Conservation (phyloP, 78 protist genomes). For the Dictyostelium capitatum region DNA sequence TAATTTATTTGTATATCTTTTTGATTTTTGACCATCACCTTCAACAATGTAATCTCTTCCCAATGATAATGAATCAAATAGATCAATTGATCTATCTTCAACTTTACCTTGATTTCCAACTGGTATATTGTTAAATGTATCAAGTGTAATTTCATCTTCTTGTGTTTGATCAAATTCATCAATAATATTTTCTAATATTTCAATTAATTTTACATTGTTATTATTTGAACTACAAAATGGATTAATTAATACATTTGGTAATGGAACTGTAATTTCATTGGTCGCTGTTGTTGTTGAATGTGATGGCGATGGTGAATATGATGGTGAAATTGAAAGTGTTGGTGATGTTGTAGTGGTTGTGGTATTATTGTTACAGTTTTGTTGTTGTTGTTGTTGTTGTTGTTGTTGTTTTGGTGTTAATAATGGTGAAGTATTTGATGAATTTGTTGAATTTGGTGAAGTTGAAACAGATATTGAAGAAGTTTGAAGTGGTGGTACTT, state of each 20-base stretch:
- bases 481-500: slow-evolving; percentile 19
- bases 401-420: neutral
- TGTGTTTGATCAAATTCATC: slow-evolving; percentile 9
- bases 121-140: slow-evolving; percentile 21
- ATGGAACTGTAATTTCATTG: slow-evolving; percentile 1
- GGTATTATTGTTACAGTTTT: neutral
- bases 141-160: neutral
- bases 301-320: neutral
- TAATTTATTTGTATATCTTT: slow-evolving; percentile 3
- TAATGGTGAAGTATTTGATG: neutral
- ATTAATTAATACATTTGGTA: slow-evolving; percentile 20
- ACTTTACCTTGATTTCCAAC: slow-evolving; percentile 39
- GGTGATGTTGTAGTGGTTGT: neutral
- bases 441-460: neutral
- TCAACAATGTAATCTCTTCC: slow-evolving; percentile 41
- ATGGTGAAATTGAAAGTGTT: neutral
- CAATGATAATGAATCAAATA: neutral
- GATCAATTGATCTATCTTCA: slow-evolving; percentile 21
- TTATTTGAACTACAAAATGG: slow-evolving; percentile 6
- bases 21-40: slow-evolving; percentile 37
- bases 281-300: neutral
- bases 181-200: neutral
- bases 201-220: neutral
- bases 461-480: slow-evolving; percentile 9
- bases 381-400: neutral